Base-by-base conservation (phyloP, 345 rosid species). In the Cochlearia excelsa region DNA sequence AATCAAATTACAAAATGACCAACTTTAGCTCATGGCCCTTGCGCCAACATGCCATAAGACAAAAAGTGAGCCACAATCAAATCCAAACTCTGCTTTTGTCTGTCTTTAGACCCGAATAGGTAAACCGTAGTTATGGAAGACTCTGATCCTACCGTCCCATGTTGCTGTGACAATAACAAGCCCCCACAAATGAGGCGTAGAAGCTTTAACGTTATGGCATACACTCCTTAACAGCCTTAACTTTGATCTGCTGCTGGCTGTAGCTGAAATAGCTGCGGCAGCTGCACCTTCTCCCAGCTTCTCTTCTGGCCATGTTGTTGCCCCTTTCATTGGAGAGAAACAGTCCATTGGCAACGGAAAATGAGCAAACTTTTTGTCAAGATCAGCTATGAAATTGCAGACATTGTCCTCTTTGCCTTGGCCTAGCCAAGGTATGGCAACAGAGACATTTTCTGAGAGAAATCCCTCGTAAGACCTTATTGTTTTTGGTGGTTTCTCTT, bases 281-380 rank as follows among this genome's bases (percentile, higher is more conserved):
- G 49, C 72, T 0, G 79, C 72, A 40, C 63, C 74, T 42, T 53
- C 62, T 1, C 79, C 77, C 57, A 88, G 83, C 59, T 78, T 82
- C 76, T 88, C 96, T 77, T 84, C 94, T 0, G 96, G 96, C 96
- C 96, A 88, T 8, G 94, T 88, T 4, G 76, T 82, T 0, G 84
- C 67, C 35, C 88, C 88, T 67, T 70, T 80, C 1, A 73, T 64
- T 30, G 68, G 69, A 26, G 93, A 71, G 67, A 82, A 79, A 63
- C 82, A 79, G 51, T 85, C 93, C 0, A 68, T 54, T 5, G 83
- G 62, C 31, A 69, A 64, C 5, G 82, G 68, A 10, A 79, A 70
- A 34, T 60, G 70, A 34, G 63, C 56, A 47, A 50, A 47, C 44
- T 62, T 73, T 46, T 69, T 76, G 42, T 77, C 79, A 7, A 68